phyloP scores from a whole-genome alignment of 2,329 filamentous ascomycete genomes.

The Didymella pinodella region DNA sequence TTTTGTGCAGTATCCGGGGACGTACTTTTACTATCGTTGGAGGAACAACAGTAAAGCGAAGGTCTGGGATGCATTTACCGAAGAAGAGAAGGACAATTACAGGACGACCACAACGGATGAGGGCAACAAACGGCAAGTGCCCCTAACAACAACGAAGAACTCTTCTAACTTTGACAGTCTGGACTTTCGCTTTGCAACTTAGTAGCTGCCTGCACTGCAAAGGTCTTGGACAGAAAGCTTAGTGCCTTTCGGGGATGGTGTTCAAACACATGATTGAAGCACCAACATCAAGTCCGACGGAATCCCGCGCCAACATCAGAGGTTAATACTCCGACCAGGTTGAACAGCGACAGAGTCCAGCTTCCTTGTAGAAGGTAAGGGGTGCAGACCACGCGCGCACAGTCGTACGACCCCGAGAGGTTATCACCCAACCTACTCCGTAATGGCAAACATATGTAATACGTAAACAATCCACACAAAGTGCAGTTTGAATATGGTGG shows the following conservation, averaged over 20 bases:
- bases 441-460: neutral
- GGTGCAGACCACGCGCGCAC: neutral
- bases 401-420: neutral
- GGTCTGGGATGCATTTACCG: conserved; percentile 51
- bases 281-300: neutral
- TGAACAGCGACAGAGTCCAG: neutral
- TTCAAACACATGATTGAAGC: neutral
- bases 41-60: conserved; percentile 35
- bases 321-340: neutral
- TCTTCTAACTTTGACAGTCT: conserved; percentile 2
- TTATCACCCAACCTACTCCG: neutral
- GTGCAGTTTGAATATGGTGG: neutral
- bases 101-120: conserved; percentile 47
- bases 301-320: neutral
- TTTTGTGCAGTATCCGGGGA: conserved; percentile 21
- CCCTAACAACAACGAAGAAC: neutral
- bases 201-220: neutral
- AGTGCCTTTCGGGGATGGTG: neutral
- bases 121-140: conserved; percentile 42
- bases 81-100: conserved; percentile 47
- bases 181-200: conserved; percentile 14
- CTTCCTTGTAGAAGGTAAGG: neutral
- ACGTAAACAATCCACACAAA: neutral
- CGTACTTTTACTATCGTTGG: conserved; percentile 40
- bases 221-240: neutral